Conservation (phyloP, 2,329 filamentous ascomycete species). For the Fusarium kyushuense region DNA sequence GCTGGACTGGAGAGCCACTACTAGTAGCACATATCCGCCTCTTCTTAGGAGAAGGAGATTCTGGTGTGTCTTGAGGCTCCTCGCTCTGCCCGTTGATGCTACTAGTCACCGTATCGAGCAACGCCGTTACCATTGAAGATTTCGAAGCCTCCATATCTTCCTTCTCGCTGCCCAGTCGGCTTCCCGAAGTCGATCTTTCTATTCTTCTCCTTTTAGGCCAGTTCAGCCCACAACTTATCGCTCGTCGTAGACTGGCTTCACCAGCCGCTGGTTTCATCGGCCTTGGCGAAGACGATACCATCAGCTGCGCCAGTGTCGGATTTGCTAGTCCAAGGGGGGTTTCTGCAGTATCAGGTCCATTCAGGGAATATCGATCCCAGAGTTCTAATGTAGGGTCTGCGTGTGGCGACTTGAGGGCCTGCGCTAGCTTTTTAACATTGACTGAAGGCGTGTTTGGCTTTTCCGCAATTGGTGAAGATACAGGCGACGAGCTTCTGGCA, state of each 20-base stretch:
- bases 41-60: conserved; percentile 61
- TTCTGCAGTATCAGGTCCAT: conserved; percentile 55
- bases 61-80: conserved; percentile 46
- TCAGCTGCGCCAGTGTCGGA: conserved; percentile 72
- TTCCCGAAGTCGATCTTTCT: conserved; percentile 60
- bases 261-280: conserved; percentile 59
- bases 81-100: conserved; percentile 61
- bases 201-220: conserved; percentile 78
- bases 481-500: conserved; percentile 78
- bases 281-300: conserved; percentile 78
- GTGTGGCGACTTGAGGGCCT: conserved; percentile 73
- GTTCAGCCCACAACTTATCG: conserved; percentile 76
- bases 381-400: conserved; percentile 79
- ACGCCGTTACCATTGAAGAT: conserved; percentile 68
- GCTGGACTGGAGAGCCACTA: conserved; percentile 43
- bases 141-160: conserved; percentile 64
- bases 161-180: conserved; percentile 50
- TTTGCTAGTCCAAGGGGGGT: conserved; percentile 62
- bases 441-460: conserved; percentile 60
- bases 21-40: conserved; percentile 45
- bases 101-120: conserved; percentile 74
- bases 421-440: conserved; percentile 69
- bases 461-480: conserved; percentile 71
- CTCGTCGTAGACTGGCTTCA: conserved; percentile 66
- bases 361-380: conserved; percentile 79